phyloP scores from a whole-genome alignment of 768 basidiomycete genomes.

The Lepiota venenata region DNA sequence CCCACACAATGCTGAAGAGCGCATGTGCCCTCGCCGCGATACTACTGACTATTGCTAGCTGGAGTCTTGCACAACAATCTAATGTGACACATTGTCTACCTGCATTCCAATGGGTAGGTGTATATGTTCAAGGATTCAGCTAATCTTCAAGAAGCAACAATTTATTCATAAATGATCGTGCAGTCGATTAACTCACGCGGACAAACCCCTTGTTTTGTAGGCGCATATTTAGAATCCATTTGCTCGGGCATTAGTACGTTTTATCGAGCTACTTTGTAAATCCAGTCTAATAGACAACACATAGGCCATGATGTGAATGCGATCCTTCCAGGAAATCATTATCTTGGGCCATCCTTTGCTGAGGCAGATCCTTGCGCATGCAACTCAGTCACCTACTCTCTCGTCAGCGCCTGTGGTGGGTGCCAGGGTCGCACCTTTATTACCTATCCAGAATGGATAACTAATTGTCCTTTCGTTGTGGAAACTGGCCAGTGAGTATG shows the following conservation, averaged over 20 bases:
- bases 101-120: conserved; percentile 34
- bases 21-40: conserved; percentile 11
- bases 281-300: not conserved
- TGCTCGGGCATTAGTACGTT: conserved; percentile 26
- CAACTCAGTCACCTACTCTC: conserved; percentile 54
- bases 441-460: conserved; percentile 35
- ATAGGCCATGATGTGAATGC: conserved; percentile 36
- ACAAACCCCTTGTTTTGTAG: conserved; percentile 50
- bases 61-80: conserved; percentile 30
- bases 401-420: conserved; percentile 55
- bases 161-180: not conserved
- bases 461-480: conserved; percentile 32
- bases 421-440: conserved; percentile 48
- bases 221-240: conserved; percentile 42
- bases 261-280: too few species aligned
- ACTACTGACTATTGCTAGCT: conserved; percentile 13
- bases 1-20: conserved; percentile 11
- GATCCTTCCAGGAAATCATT: conserved; percentile 36
- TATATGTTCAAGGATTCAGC: too few species aligned
- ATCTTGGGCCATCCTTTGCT: conserved; percentile 34
- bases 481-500: conserved; percentile 7
- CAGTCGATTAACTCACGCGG: conserved; percentile 37
- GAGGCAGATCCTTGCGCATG: conserved; percentile 45
- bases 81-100: conserved; percentile 33
- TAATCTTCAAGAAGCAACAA: not conserved